These are phyloP conservation scores for Gracilaria gracilis DNA, from an alignment of 23 red algal species.

Conservation along the genomic window DNA sequence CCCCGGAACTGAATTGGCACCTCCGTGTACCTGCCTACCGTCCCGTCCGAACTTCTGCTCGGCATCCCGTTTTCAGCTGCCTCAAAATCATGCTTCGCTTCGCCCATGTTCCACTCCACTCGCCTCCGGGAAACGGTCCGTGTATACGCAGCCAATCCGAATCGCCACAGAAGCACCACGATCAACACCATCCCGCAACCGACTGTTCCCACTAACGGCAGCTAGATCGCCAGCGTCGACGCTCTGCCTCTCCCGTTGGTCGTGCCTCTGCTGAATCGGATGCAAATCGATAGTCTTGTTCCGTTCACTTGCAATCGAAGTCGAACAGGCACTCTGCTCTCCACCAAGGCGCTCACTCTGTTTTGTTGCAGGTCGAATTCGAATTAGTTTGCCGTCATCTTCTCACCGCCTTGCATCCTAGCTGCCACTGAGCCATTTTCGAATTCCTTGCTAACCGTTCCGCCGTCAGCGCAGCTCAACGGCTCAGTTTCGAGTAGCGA, in stretches of 20 bases:
- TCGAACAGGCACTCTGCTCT: background rate
- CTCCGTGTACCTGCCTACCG: background rate
- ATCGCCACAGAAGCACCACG: background rate
- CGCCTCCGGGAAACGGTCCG: too few species aligned
- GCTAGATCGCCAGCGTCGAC: background rate
- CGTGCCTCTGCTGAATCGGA: background rate
- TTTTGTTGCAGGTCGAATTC: background rate
- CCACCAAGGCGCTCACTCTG: slow-evolving; percentile 6
- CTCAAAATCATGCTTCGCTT: too few species aligned
- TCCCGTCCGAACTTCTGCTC: too few species aligned
- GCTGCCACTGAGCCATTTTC: too few species aligned
- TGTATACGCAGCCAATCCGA: too few species aligned
- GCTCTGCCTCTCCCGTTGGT: background rate
- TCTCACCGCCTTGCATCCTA: background rate
- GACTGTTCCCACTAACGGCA: background rate
- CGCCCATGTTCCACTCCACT: too few species aligned
- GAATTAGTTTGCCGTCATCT: background rate
- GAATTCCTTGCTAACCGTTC: background rate
- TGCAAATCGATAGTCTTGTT: background rate
- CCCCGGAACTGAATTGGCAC: background rate
- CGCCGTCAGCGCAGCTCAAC: background rate
- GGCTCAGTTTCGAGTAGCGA: background rate
- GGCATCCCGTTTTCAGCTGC: too few species aligned
- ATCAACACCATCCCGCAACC: background rate
- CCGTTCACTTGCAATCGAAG: background rate